phyloP scores from a whole-genome alignment of 352 stramenopile genomes.

The Globisporangium barbulae region DNA sequence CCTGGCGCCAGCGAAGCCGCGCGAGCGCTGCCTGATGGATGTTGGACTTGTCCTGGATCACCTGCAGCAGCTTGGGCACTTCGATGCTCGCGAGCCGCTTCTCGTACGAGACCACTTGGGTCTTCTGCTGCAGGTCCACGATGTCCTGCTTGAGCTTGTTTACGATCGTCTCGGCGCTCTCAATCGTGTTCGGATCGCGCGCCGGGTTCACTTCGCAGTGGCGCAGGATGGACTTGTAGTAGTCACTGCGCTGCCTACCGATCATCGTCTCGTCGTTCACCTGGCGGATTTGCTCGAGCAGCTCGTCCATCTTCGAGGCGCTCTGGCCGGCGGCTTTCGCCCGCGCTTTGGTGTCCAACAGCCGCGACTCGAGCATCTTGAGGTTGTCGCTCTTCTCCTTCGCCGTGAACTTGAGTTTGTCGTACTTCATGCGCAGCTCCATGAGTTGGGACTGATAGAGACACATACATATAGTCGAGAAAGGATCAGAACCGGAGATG shows the following conservation, averaged over 20 bases:
- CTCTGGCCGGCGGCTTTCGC: conserved; percentile 41
- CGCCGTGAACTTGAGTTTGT: conserved; percentile 66
- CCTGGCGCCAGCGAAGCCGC: conserved; percentile 61
- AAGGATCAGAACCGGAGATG: background rate
- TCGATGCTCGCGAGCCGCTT: conserved; percentile 54
- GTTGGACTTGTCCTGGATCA: conserved; percentile 60
- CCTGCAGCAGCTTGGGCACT: conserved; percentile 58
- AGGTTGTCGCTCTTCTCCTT: conserved; percentile 56
- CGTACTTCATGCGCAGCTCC: conserved; percentile 67
- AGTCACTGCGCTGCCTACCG: conserved; percentile 67
- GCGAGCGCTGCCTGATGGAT: conserved; percentile 66
- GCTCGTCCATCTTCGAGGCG: conserved; percentile 48
- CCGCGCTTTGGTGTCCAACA: conserved; percentile 51
- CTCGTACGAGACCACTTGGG: conserved; percentile 71
- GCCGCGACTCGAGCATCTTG: conserved; percentile 48
- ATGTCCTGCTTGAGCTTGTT: conserved; percentile 65
- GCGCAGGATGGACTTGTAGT: conserved; percentile 76
- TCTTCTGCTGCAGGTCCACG: conserved; percentile 64
- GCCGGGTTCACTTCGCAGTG: conserved; percentile 77
- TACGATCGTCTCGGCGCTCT: conserved; percentile 56
- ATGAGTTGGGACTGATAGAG: conserved; percentile 40
- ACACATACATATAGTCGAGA: background rate
- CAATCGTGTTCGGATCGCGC: conserved; percentile 76
- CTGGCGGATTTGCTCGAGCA: conserved; percentile 61
- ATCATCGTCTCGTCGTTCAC: conserved; percentile 58